Conservation (phyloP, 2,329 filamentous ascomycete genomes). For the Calycina herbarum region DNA sequence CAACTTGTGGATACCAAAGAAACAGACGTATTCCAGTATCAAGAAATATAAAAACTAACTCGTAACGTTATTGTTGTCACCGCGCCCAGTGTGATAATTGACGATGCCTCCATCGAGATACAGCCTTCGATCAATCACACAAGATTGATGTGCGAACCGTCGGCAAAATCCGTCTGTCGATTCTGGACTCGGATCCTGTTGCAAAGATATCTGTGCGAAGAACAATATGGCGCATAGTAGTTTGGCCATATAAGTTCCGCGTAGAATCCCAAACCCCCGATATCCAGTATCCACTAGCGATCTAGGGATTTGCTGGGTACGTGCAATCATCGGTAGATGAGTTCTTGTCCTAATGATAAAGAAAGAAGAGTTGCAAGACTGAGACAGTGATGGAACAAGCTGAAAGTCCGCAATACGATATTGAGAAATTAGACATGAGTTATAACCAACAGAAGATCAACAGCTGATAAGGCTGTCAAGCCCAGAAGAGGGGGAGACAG, state of each 20-base stretch:
- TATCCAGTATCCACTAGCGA: background rate
- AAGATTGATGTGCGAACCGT: conserved; percentile 59
- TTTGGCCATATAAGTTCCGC: background rate
- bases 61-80: conserved; percentile 42
- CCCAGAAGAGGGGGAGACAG: background rate
- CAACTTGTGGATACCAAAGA: no score
- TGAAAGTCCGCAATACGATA: background rate
- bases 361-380: background rate
- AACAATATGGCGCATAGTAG: conserved; percentile 12
- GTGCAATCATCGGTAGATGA: background rate
- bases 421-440: background rate
- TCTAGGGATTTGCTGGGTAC: background rate
- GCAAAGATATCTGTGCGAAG: conserved; percentile 26
- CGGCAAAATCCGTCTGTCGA: conserved; percentile 55
- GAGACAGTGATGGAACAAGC: background rate
- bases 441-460: background rate
- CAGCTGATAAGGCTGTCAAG: background rate
- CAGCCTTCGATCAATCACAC: conserved; percentile 57
- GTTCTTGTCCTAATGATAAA: background rate
- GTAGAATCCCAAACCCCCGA: background rate
- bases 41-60: background rate
- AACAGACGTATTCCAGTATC: background rate
- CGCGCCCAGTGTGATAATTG: conserved; percentile 46
- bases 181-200: conserved; percentile 42
- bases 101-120: conserved; percentile 63